Conservation (phyloP, 2,329 filamentous ascomycete genomes). For the Drechslera avenae region DNA sequence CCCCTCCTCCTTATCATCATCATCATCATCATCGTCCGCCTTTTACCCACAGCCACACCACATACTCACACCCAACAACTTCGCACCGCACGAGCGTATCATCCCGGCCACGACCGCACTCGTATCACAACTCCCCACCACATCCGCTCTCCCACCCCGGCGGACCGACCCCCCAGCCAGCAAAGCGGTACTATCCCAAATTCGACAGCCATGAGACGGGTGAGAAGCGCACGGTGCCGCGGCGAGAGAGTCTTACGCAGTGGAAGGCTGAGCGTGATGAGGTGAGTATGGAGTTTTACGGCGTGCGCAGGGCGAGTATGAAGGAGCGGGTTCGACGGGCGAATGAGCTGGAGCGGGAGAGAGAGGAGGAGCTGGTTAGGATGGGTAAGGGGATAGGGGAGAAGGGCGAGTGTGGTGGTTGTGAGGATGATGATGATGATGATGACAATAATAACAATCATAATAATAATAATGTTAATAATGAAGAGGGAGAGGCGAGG, state of each 20-base stretch:
- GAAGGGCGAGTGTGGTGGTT: background rate
- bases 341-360: constrained; percentile 37
- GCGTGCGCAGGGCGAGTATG: constrained; percentile 22
- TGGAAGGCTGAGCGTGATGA: constrained; percentile 36
- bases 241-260: constrained; percentile 25
- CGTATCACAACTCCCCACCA: background rate
- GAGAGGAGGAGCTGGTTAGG: constrained; percentile 25
- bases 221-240: constrained; percentile 16
- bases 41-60: background rate
- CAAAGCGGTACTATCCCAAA: background rate
- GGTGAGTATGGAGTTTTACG: constrained; percentile 9
- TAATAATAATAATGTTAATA: background rate
- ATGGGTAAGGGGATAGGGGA: background rate
- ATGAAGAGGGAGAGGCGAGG: background rate
- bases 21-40: no score
- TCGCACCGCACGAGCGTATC: background rate
- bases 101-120: background rate
- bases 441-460: background rate
- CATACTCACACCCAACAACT: background rate
- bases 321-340: constrained; percentile 34
- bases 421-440: background rate
- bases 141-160: background rate
- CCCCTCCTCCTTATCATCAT: no score
- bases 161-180: no score
- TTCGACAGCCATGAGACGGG: no score